These are phyloP conservation scores for Ilex asprella DNA, from an alignment of 257 asterid genomes.

Conservation along the genomic window DNA sequence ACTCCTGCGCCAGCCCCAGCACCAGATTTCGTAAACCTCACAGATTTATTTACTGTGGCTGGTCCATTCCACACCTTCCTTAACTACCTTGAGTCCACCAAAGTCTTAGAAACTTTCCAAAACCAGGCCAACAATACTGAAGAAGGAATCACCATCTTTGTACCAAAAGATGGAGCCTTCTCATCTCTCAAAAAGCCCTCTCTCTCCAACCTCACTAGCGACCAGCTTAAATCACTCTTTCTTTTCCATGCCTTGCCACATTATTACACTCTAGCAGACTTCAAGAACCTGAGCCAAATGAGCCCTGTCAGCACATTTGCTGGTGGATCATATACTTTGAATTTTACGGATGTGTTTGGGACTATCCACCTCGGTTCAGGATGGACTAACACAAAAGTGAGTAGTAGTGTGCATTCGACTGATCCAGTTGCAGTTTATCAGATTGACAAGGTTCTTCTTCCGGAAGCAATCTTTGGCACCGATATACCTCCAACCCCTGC, in stretches of 20 bases:
- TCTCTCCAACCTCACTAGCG: slow-evolving; percentile 53
- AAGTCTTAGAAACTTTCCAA: slow-evolving; percentile 61
- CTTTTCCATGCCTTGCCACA: slow-evolving; percentile 74
- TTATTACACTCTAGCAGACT: slow-evolving; percentile 68
- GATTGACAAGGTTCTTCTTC: slow-evolving; percentile 60
- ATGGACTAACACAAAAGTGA: slow-evolving; percentile 63
- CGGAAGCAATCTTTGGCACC: slow-evolving; percentile 74
- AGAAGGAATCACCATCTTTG: slow-evolving; percentile 73
- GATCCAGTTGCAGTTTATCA: slow-evolving; percentile 70
- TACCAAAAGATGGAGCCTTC: slow-evolving; percentile 60
- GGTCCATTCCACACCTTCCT: slow-evolving; percentile 83
- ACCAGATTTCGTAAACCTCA: slow-evolving; percentile 54
- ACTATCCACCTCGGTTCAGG: slow-evolving; percentile 49
- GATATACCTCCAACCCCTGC: slow-evolving; percentile 74
- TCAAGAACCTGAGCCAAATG: slow-evolving; percentile 54
- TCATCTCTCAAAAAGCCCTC: slow-evolving; percentile 37
- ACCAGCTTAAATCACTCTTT: slow-evolving; percentile 52
- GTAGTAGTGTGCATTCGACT: slow-evolving; percentile 62
- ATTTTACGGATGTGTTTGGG: slow-evolving; percentile 57
- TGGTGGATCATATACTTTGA: slow-evolving; percentile 43
- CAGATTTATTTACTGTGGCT: slow-evolving; percentile 56
- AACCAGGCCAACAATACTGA: slow-evolving; percentile 66
- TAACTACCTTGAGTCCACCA: slow-evolving; percentile 45
- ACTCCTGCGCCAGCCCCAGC: slow-evolving; percentile 83
- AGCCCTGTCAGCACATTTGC: slow-evolving; percentile 66